Percentiles rank a stretch among this genome's conserved stretches.
Conservation (phyloP, 371 early-diverging fungal species). For the Phascolomyces articulosus region DNA sequence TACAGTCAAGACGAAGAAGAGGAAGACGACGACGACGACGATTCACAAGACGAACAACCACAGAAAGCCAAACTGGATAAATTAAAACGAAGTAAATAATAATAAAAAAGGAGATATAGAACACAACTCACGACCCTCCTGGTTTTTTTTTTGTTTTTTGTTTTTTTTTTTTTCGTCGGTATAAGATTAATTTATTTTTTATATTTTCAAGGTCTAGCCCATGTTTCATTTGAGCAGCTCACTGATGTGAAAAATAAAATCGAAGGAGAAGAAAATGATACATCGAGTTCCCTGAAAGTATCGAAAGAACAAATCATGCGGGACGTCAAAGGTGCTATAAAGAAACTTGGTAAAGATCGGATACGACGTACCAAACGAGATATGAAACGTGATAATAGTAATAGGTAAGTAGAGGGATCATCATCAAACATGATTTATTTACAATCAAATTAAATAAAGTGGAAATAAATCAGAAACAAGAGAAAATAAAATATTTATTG, state of each 20-base stretch:
- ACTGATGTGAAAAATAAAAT: slow-evolving; percentile 76
- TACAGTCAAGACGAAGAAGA: slow-evolving; percentile 14
- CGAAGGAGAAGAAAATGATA: slow-evolving; percentile 58
- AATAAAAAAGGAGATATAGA: too few species aligned
- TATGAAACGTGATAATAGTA: slow-evolving; percentile 52
- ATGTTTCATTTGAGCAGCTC: slow-evolving; percentile 81
- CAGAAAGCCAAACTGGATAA: slow-evolving; percentile 29
- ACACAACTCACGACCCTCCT: too few species aligned
- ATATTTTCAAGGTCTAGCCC: slow-evolving; percentile 60
- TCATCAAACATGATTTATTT: too few species aligned
- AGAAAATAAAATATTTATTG: too few species aligned
- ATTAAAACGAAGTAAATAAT: slow-evolving; percentile 42
- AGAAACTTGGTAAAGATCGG: slow-evolving; percentile 42
- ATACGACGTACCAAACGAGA: slow-evolving; percentile 41
- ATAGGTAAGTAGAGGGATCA: slow-evolving; percentile 33
- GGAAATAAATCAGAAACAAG: too few species aligned
- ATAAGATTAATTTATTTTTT: not conserved
- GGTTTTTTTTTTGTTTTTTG: too few species aligned
- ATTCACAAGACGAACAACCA: slow-evolving; percentile 29
- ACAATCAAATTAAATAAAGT: too few species aligned
- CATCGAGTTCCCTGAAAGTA: slow-evolving; percentile 23
- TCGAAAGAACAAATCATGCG: slow-evolving; percentile 40
- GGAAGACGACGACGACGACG: slow-evolving; percentile 19
- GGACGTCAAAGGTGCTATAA: slow-evolving; percentile 39
- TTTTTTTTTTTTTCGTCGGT: not conserved